These are phyloP conservation scores for Tylopilus subfusipes DNA, from an alignment of 768 basidiomycete species.

Conservation along the genomic window DNA sequence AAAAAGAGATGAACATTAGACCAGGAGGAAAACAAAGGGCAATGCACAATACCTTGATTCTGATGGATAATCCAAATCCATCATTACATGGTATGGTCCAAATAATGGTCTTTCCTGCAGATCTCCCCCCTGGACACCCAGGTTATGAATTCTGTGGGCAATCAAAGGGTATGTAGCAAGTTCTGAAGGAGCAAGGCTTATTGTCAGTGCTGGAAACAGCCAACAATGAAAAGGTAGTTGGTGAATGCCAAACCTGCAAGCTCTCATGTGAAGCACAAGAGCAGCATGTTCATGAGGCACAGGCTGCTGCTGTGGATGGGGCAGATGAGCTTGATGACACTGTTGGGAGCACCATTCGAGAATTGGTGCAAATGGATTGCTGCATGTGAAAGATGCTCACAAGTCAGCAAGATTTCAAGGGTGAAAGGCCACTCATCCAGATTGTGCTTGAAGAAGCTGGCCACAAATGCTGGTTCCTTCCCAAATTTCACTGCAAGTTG, in stretches of 20 bases:
- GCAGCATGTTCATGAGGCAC: neutral
- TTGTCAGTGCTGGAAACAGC: neutral
- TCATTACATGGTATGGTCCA: neutral
- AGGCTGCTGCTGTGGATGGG: neutral
- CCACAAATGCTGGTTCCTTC: slow-evolving; percentile 29
- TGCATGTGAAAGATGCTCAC: neutral
- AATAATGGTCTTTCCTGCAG: neutral
- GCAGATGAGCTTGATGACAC: too few relatives aligned
- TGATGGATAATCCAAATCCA: neutral
- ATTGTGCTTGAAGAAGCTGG: slow-evolving; percentile 18
- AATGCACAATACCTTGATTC: neutral
- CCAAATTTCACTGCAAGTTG: too few relatives aligned
- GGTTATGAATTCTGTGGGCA: neutral
- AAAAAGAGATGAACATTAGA: slow-evolving; percentile 10
- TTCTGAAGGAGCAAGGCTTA: neutral
- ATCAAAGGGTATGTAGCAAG: neutral
- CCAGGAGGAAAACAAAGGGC: slow-evolving; percentile 19
- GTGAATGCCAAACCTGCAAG: neutral
- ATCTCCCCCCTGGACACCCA: neutral
- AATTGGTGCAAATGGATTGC: too few relatives aligned
- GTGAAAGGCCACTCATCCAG: neutral
- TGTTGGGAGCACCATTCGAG: too few relatives aligned
- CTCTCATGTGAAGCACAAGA: neutral
- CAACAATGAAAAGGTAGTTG: neutral
- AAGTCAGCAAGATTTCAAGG: neutral